A percentile compares a stretch with the other conserved stretches of the same genome.
Conservation (phyloP, 2,329 filamentous ascomycete genomes). For the Trichoderma sp. region DNA sequence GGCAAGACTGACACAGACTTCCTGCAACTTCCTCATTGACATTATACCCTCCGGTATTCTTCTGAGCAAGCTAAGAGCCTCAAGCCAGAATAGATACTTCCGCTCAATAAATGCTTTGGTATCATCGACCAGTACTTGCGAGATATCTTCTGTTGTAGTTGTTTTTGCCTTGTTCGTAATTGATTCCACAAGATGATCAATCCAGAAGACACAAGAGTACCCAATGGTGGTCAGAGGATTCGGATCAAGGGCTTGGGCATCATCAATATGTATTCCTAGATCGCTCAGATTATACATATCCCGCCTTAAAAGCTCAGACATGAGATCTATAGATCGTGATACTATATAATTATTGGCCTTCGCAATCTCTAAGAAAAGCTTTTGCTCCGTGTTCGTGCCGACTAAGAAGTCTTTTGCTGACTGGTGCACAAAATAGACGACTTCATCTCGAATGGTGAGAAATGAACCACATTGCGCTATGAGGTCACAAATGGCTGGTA, state of each 20-base stretch:
- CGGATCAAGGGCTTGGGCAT: neutral
- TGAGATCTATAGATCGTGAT: neutral
- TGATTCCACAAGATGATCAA: neutral
- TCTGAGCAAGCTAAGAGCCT: slow-evolving; percentile 39
- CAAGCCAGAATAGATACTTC: slow-evolving; percentile 43
- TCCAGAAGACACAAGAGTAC: neutral
- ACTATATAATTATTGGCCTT: neutral
- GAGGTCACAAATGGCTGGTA: slow-evolving; percentile 27
- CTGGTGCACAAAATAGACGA: slow-evolving; percentile 41
- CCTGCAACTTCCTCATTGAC: slow-evolving; percentile 20
- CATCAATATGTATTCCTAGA: neutral
- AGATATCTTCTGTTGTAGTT: neutral
- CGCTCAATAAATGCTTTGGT: slow-evolving; percentile 9
- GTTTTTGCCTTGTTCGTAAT: neutral
- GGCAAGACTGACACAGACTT: neutral
- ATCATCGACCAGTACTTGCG: neutral
- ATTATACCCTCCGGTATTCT: slow-evolving; percentile 26
- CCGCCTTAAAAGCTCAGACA: neutral
- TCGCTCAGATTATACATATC: neutral
- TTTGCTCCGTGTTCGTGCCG: slow-evolving; percentile 23
- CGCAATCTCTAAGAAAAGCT: slow-evolving; percentile 30
- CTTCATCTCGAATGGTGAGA: slow-evolving; percentile 33
- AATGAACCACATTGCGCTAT: slow-evolving; percentile 41
- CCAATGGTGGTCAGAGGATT: neutral
- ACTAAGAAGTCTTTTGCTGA: slow-evolving; percentile 45